These are phyloP conservation scores for Plantago lanceolata DNA, from an alignment of 305 asterid genomes.

Conservation along the genomic window DNA sequence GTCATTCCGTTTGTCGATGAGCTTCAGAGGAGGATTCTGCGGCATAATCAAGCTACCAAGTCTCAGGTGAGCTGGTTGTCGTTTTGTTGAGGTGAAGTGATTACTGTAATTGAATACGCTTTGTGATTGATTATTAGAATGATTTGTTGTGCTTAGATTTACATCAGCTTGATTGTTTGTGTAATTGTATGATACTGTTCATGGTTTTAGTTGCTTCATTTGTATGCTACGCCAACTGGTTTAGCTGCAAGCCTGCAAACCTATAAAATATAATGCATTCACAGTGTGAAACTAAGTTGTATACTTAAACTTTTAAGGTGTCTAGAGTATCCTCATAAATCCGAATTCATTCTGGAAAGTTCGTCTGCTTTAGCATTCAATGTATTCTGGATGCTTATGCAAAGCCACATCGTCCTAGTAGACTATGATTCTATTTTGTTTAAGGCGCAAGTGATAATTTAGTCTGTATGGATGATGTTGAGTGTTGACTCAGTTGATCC, in stretches of 20 bases:
- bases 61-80: conserved; percentile 49
- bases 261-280: neutral
- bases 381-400: neutral
- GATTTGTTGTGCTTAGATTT: neutral
- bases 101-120: neutral
- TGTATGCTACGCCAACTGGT: no score
- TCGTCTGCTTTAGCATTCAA: neutral
- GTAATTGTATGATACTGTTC: neutral
- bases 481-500: neutral
- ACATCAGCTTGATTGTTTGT: neutral
- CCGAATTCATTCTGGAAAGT: neutral
- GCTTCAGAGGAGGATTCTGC: conserved; percentile 65
- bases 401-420: neutral
- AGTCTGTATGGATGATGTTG: neutral
- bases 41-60: conserved; percentile 71
- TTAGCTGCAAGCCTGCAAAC: no score
- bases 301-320: no score
- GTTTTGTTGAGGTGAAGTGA: neutral
- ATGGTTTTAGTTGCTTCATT: neutral
- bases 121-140: neutral
- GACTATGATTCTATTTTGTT: no score
- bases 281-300: no score
- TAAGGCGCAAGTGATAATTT: no score
- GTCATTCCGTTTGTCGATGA: conserved; percentile 83
- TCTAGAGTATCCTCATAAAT: no score